Evolutionary conservation across 768 basidiomycete species (phyloP), one percentile per base, ranked within the genome.

Genomic region (Psilocybe tampanensis): DNA sequence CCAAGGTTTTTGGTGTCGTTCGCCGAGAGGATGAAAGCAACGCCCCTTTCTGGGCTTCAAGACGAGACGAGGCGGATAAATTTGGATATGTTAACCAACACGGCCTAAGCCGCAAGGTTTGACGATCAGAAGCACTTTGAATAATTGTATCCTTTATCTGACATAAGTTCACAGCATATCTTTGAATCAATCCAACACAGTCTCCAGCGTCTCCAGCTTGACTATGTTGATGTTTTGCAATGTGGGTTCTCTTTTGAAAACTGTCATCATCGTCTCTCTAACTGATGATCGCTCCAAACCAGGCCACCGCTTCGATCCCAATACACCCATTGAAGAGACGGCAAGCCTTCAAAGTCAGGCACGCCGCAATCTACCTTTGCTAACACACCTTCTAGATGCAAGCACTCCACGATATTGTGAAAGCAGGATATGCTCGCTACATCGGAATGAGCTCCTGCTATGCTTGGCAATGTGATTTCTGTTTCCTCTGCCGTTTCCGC

Each of bases 221-320:
- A 92, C 54, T 90, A 92, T 60, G 78, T 93, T 62, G 92, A 92
- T 64, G 70, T 92, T 3, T 70, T 91, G 17, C 90, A 92, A 73
- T 88, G 87, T 78, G 63, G 58, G 44, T 19, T 17, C 19, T 9
- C 15, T 13, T 11, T 13, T n/a, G 3, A 29, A n/a, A n/a, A n/a
- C n/a, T n/a, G 1, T 13, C 12, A 3, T 8, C 15, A 39, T 39
- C 18, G 36, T 3, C 18, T 3, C 41, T 11, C 6, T 39, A 11
- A 56, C 13, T 63, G 68, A 68, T 29, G 71, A 66, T 22, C 50
- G 54, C 54, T 7, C 42, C n/a, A 19, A 0, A 6, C n/a, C 23
- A 81, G 80, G 80, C 64, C 81, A 84, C 65, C 74, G 84, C 3
- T 85, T 85, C 59, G 86, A 86, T 59, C 49, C 70, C 6, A 71